Conservation (phyloP, 352 stramenopile genomes). For the Achlya hypogyna region DNA sequence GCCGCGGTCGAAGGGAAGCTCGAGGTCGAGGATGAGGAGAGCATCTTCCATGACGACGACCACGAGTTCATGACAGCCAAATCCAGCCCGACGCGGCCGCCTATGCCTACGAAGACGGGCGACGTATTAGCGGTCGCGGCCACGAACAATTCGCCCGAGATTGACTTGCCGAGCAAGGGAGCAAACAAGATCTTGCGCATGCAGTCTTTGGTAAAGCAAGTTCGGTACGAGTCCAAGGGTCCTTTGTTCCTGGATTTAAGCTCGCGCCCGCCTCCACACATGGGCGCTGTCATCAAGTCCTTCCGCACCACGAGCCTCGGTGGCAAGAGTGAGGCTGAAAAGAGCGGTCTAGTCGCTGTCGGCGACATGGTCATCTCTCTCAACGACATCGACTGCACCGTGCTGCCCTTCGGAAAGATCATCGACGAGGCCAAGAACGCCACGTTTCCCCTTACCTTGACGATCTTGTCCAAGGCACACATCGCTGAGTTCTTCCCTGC, state of each 20-base stretch:
- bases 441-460: not conserved
- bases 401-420: constrained; percentile 4
- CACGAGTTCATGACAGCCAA: constrained; percentile 11
- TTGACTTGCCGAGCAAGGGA: not conserved
- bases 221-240: constrained; percentile 10
- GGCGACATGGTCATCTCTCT: constrained; percentile 5
- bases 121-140: not conserved
- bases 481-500: constrained; percentile 9
- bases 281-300: constrained; percentile 12
- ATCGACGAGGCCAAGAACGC: constrained; percentile 7
- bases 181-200: too few relatives aligned
- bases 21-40: constrained; percentile 3
- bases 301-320: not conserved
- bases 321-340: constrained; percentile 5
- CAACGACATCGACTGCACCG: constrained; percentile 10
- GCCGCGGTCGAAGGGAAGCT: not conserved
- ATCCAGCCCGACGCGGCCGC: not conserved
- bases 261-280: constrained; percentile 2
- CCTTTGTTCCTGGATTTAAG: constrained; percentile 14
- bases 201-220: not conserved
- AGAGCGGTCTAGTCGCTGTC: not conserved
- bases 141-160: not conserved
- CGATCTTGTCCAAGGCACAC: constrained; percentile 1
- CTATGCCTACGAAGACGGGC: not conserved
- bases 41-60: not conserved